Conservation (phyloP, 2,329 filamentous ascomycete species). For the Akanthomyces dipterigenus region DNA sequence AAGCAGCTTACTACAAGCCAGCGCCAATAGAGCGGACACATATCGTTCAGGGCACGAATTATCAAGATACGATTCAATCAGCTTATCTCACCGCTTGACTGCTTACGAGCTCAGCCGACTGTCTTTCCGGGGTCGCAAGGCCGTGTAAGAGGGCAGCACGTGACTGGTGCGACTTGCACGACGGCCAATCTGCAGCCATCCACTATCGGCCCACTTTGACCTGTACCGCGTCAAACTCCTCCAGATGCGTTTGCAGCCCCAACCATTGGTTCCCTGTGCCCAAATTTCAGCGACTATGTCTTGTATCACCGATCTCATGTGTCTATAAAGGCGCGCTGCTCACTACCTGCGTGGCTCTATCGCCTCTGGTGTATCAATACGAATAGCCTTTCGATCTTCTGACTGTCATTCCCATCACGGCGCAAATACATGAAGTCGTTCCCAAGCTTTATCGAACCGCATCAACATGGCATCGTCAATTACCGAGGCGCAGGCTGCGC, state of each 20-base stretch:
- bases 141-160: slow-evolving; percentile 6
- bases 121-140: not conserved
- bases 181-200: not conserved
- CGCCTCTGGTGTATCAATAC: not conserved
- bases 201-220: slow-evolving; percentile 7
- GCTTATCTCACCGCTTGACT: not conserved
- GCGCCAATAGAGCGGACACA: not conserved
- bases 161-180: not conserved
- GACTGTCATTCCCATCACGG: not conserved
- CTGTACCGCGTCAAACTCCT: slow-evolving; percentile 13
- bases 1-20: not conserved
- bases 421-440: not conserved
- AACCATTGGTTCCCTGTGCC: not conserved
- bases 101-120: not conserved
- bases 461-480: slow-evolving; percentile 32
- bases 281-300: not conserved
- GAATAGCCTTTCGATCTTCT: not conserved
- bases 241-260: slow-evolving; percentile 4
- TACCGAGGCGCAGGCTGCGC: slow-evolving; percentile 48
- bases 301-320: slow-evolving; percentile 5
- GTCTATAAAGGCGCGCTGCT: not conserved
- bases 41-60: no score
- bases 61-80: not conserved
- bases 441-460: not conserved
- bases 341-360: not conserved